phyloP scores from a whole-genome alignment of 2,329 filamentous ascomycete species.

The Fusarium illudens region DNA sequence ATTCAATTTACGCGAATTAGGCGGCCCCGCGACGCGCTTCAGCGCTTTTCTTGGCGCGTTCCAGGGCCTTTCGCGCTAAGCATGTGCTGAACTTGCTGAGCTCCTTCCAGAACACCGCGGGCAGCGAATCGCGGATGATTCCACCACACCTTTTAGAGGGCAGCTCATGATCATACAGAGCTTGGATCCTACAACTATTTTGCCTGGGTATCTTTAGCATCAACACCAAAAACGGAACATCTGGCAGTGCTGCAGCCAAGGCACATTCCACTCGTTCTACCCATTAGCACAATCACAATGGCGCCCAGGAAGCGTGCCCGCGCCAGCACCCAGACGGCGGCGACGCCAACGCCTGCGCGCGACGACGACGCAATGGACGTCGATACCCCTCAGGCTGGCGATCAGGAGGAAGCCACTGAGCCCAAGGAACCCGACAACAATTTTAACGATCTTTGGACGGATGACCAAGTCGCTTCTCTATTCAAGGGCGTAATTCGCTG shows the following conservation, averaged over 20 bases:
- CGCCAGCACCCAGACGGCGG: conserved; percentile 60
- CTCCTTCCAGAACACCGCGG: background rate
- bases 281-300: conserved; percentile 55
- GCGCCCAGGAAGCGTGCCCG: conserved; percentile 75
- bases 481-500: conserved; percentile 93
- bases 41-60: conserved; percentile 17
- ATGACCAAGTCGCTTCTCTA: conserved; percentile 91
- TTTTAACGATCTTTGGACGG: conserved; percentile 82
- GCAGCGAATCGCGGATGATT: conserved; percentile 16
- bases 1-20: conserved; percentile 25
- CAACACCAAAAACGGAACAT: background rate
- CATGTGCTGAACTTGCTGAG: conserved; percentile 1
- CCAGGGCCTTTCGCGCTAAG: conserved; percentile 20
- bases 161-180: conserved; percentile 7
- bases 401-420: conserved; percentile 48
- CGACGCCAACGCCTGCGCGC: conserved; percentile 62
- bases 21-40: conserved; percentile 35
- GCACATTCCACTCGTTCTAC: background rate
- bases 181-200: conserved; percentile 14
- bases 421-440: conserved; percentile 35
- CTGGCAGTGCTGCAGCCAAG: background rate
- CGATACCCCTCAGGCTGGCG: conserved; percentile 64
- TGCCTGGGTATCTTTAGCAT: background rate
- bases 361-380: conserved; percentile 70
- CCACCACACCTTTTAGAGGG: conserved; percentile 10